These are phyloP conservation scores for Cordyceps tenuipes DNA, from an alignment of 2,329 filamentous ascomycete species.

Conservation along the genomic window DNA sequence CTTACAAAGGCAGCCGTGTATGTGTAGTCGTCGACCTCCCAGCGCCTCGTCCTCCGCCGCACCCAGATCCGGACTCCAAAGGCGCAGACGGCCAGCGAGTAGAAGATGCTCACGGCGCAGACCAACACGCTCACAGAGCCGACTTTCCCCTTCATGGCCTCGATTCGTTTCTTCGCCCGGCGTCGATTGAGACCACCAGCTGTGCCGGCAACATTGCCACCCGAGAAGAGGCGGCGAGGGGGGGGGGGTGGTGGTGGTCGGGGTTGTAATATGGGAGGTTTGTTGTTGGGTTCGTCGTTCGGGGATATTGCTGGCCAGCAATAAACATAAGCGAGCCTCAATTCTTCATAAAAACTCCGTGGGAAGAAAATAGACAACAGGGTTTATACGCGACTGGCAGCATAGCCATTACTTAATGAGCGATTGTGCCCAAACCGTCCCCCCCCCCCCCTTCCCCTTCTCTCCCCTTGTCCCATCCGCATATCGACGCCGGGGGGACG, in stretches of 20 bases:
- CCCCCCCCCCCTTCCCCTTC: no score
- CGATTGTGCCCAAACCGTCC: background rate
- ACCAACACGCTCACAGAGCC: background rate
- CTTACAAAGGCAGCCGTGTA: slow-evolving; percentile 6
- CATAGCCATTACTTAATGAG: background rate
- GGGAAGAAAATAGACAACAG: background rate
- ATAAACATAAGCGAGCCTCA: no score
- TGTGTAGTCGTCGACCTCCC: background rate
- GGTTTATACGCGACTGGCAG: background rate
- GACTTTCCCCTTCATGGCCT: background rate
- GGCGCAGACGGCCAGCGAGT: background rate
- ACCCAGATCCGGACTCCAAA: background rate
- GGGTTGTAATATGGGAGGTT: no score
- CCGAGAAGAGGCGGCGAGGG: no score
- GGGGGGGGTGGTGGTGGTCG: no score
- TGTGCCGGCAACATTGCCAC: background rate
- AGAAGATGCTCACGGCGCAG: background rate
- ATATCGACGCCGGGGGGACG: background rate
- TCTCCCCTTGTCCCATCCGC: background rate
- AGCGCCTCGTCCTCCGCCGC: background rate
- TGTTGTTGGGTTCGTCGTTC: no score
- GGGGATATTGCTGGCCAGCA: no score
- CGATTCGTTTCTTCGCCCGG: background rate
- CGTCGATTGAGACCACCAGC: background rate
- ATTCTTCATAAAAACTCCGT: background rate